Evolutionary conservation across 2,329 filamentous ascomycete genomes (phyloP).

Genomic region (Colletotrichum limetticola): DNA sequence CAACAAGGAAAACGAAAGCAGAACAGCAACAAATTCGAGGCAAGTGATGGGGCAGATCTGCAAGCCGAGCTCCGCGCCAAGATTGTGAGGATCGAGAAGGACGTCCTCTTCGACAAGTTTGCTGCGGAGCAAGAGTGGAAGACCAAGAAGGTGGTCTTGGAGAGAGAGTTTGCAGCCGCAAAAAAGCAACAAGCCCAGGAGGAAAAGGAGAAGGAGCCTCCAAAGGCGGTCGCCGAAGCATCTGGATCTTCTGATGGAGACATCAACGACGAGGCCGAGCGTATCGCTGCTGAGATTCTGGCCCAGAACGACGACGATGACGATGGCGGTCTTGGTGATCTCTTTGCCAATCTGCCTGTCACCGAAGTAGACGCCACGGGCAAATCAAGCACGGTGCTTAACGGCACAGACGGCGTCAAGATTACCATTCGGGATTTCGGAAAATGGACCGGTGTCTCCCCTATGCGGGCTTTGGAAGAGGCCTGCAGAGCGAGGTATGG

Average conservation of each 20-base stretch:
- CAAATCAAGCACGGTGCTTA: conserved; percentile 67
- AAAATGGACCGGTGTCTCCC: conserved; percentile 80
- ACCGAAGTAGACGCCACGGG: conserved; percentile 69
- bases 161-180: conserved; percentile 67
- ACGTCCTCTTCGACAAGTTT: conserved; percentile 78
- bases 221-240: conserved; percentile 31
- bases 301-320: conserved; percentile 65
- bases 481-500: conserved; percentile 81
- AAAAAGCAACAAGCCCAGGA: conserved; percentile 53
- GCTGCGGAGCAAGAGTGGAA: conserved; percentile 75
- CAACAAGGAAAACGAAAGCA: conserved; percentile 55
- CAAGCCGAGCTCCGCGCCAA: conserved; percentile 77
- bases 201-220: conserved; percentile 40
- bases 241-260: conserved; percentile 53
- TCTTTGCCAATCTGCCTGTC: conserved; percentile 71
- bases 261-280: conserved; percentile 66
- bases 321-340: conserved; percentile 62
- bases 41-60: conserved; percentile 60
- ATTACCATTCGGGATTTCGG: conserved; percentile 84
- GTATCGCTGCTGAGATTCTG: conserved; percentile 68
- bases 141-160: conserved; percentile 65
- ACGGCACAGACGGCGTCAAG: conserved; percentile 61
- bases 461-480: conserved; percentile 83
- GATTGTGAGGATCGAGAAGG: conserved; percentile 79
- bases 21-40: conserved; percentile 48